Percentiles rank a stretch among this genome's conserved stretches.
These are phyloP conservation scores for Leccinum variabile DNA, from an alignment of 1,284 basidiomycete genomes.

Conservation along the genomic window DNA sequence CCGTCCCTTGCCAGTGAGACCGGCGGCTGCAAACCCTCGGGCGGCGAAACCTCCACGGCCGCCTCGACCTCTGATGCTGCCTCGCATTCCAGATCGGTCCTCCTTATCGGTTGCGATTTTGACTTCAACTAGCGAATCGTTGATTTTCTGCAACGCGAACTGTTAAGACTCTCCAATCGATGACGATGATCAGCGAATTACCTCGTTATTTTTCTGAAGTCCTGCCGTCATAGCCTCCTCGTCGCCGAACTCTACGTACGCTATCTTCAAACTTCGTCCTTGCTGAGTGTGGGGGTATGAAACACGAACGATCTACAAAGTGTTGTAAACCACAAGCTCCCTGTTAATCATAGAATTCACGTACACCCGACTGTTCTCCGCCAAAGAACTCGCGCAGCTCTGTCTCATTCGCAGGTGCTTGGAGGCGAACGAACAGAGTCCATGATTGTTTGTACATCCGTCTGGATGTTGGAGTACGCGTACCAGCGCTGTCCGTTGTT, in stretches of 20 bases:
- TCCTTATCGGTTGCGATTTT: constrained; percentile 70
- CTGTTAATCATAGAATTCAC: constrained; percentile 27
- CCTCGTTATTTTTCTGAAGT: constrained; percentile 69
- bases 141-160: constrained; percentile 53
- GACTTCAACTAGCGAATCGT: constrained; percentile 61
- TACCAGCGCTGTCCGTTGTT: constrained; percentile 57
- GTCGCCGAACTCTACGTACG: constrained; percentile 81
- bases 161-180: constrained; percentile 6
- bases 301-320: constrained; percentile 65
- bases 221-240: constrained; percentile 80
- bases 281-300: constrained; percentile 54
- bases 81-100: constrained; percentile 41
- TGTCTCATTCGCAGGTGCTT: constrained; percentile 56
- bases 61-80: no score
- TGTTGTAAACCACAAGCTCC: constrained; percentile 6
- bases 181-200: constrained; percentile 35
- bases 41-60: constrained; percentile 50
- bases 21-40: constrained; percentile 66
- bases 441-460: constrained; percentile 72
- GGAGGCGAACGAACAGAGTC: constrained; percentile 82
- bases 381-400: constrained; percentile 78
- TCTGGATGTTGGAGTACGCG: constrained; percentile 63
- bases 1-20: constrained; percentile 49
- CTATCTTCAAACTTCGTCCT: constrained; percentile 56
- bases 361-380: constrained; percentile 61